Conservation (phyloP, 1,139 yeast genomes). For the Taiozyma sp. region DNA sequence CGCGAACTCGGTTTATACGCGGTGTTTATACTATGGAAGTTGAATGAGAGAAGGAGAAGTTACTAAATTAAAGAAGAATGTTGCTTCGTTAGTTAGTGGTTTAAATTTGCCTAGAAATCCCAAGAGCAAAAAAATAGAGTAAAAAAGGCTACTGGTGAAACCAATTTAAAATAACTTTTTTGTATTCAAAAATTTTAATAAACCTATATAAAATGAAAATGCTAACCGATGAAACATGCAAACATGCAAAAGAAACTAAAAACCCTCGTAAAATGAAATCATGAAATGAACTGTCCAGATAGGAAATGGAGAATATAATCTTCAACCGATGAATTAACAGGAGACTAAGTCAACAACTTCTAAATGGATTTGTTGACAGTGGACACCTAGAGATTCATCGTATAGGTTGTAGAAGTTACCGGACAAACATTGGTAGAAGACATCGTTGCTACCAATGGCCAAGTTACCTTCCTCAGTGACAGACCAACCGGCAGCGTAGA, state of each 20-base stretch:
- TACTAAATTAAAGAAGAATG: too few species aligned
- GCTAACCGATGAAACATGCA: background rate
- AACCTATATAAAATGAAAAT: background rate
- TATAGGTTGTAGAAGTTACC: slow-evolving; percentile 82
- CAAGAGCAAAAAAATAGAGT: too few species aligned
- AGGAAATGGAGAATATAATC: slow-evolving; percentile 11
- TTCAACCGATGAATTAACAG: slow-evolving; percentile 36
- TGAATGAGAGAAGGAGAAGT: too few species aligned
- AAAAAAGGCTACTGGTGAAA: too few species aligned
- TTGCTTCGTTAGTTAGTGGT: too few species aligned
- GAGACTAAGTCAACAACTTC: slow-evolving; percentile 56
- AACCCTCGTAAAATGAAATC: slow-evolving; percentile 1
- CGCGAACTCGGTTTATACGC: too few species aligned
- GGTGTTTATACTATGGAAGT: too few species aligned
- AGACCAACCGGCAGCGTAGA: slow-evolving; percentile 84
- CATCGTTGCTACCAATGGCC: slow-evolving; percentile 59
- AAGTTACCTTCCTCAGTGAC: slow-evolving; percentile 58
- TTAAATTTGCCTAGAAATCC: too few species aligned
- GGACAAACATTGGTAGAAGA: slow-evolving; percentile 75
- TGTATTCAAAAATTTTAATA: background rate
- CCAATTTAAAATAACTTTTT: background rate
- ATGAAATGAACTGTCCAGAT: slow-evolving; percentile 8
- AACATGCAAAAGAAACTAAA: slow-evolving; percentile 1
- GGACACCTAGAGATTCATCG: slow-evolving; percentile 60
- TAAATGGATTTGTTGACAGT: slow-evolving; percentile 61